phyloP scores from a whole-genome alignment of 2,329 filamentous ascomycete species.

The Fusarium palustre region DNA sequence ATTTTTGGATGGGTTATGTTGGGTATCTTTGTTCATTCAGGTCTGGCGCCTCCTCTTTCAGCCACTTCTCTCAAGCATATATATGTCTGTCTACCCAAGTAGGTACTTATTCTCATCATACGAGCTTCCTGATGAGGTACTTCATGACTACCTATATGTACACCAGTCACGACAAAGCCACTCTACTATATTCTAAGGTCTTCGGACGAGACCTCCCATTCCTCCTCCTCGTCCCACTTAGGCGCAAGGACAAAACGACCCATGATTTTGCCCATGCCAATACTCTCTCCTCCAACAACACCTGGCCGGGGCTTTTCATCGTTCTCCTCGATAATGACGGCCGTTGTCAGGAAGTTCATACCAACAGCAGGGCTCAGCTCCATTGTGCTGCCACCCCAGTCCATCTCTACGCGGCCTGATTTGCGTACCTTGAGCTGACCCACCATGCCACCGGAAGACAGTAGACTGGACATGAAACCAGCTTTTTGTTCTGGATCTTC shows the following conservation, averaged over 20 bases:
- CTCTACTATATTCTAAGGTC: conserved; percentile 46
- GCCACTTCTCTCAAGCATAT: neutral
- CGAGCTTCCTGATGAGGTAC: neutral
- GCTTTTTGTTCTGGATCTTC: conserved; percentile 51
- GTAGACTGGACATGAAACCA: conserved; percentile 55
- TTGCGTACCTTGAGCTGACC: conserved; percentile 70
- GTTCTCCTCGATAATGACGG: conserved; percentile 69
- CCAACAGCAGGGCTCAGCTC: conserved; percentile 64
- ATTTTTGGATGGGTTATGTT: neutral
- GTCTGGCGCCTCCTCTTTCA: neutral
- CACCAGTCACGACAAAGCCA: neutral
- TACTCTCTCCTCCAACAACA: conserved; percentile 62
- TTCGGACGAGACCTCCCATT: conserved; percentile 61
- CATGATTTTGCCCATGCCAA: conserved; percentile 73
- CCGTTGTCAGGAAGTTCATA: conserved; percentile 68
- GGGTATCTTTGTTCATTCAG: conserved; percentile 32
- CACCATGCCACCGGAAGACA: conserved; percentile 67
- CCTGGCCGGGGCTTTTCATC: conserved; percentile 62
- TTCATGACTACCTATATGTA: neutral
- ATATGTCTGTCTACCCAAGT: neutral
- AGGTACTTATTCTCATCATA: neutral
- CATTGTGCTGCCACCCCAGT: conserved; percentile 70
- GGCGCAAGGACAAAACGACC: conserved; percentile 71
- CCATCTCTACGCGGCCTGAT: conserved; percentile 71
- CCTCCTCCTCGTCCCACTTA: conserved; percentile 68